These are phyloP conservation scores for Ophiocordyceps australis DNA, from an alignment of 2,329 filamentous ascomycete genomes.

Conservation along the genomic window DNA sequence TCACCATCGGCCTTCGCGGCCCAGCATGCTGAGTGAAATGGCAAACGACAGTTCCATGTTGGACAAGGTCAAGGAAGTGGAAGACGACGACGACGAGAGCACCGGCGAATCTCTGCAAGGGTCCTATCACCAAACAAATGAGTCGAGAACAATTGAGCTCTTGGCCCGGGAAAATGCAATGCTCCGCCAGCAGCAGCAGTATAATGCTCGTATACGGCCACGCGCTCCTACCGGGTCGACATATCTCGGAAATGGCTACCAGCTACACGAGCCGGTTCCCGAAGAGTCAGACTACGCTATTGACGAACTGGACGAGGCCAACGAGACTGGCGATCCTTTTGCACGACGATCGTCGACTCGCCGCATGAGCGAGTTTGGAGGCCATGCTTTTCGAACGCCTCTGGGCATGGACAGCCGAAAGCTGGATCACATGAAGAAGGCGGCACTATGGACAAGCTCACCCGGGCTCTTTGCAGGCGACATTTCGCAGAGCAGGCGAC, in stretches of 20 bases:
- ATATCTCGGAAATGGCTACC: conserved; percentile 38
- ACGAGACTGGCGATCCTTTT: conserved; percentile 28
- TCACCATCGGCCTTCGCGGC: conserved; percentile 65
- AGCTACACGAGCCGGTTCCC: conserved; percentile 38
- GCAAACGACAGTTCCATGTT: conserved; percentile 42
- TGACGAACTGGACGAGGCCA: conserved; percentile 48
- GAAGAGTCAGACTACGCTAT: conserved; percentile 57
- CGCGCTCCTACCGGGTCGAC: conserved; percentile 36
- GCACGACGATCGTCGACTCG: conserved; percentile 26
- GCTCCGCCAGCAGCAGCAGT: conserved; percentile 32
- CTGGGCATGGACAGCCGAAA: conserved; percentile 41
- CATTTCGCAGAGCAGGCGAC: conserved; percentile 55
- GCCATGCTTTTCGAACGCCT: conserved; percentile 21
- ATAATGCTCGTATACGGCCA: conserved; percentile 35
- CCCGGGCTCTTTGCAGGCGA: conserved; percentile 48
- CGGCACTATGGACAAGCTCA: conserved; percentile 53
- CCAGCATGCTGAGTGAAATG: conserved; percentile 60
- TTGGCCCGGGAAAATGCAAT: conserved; percentile 44
- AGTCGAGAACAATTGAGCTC: conserved; percentile 45
- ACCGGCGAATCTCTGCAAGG: conserved; percentile 28
- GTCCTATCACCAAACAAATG: conserved; percentile 32
- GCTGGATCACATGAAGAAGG: conserved; percentile 38
- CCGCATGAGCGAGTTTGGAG: conserved; percentile 39
- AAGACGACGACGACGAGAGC: conserved; percentile 46
- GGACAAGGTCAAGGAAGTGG: conserved; percentile 52